Evolutionary conservation across 2,329 filamentous ascomycete genomes (phyloP).

Genomic region (Penicillium sp.): DNA sequence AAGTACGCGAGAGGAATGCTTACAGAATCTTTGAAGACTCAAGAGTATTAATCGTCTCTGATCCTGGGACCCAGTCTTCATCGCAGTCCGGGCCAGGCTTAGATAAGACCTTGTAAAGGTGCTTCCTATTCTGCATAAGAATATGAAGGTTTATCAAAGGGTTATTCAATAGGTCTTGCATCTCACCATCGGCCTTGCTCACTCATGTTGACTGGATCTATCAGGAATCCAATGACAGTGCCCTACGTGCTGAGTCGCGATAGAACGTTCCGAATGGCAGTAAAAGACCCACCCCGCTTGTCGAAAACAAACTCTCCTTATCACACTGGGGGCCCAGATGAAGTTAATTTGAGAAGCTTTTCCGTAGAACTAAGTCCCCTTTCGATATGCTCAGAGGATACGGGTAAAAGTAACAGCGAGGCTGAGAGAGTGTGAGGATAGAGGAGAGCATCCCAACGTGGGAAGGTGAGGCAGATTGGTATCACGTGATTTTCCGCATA

Average conservation of each 20-base stretch:
- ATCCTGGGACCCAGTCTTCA: slow-evolving; percentile 58
- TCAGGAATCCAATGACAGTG: neutral
- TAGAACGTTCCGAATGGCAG: neutral
- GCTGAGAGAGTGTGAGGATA: slow-evolving; percentile 16
- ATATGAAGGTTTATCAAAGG: neutral
- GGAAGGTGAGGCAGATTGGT: slow-evolving; percentile 14
- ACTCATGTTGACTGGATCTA: slow-evolving; percentile 6
- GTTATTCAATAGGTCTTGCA: neutral
- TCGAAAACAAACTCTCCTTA: neutral
- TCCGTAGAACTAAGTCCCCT: neutral
- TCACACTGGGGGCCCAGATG: neutral
- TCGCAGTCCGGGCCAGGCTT: slow-evolving; percentile 81
- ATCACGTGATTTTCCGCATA: slow-evolving; percentile 36
- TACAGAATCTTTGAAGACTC: slow-evolving; percentile 76
- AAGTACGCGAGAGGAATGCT: slow-evolving; percentile 34
- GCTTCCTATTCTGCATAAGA: slow-evolving; percentile 62
- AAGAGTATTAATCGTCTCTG: slow-evolving; percentile 59
- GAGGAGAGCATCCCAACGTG: slow-evolving; percentile 20
- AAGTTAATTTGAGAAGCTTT: neutral
- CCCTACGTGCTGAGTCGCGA: neutral
- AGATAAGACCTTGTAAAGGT: slow-evolving; percentile 79
- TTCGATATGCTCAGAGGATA: no score
- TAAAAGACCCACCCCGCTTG: slow-evolving; percentile 5
- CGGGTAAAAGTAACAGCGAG: neutral
- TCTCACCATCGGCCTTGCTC: slow-evolving; percentile 25